These are phyloP conservation scores for Thamnidium elegans DNA, from an alignment of 192 early-diverging fungal genomes.

Conservation along the genomic window DNA sequence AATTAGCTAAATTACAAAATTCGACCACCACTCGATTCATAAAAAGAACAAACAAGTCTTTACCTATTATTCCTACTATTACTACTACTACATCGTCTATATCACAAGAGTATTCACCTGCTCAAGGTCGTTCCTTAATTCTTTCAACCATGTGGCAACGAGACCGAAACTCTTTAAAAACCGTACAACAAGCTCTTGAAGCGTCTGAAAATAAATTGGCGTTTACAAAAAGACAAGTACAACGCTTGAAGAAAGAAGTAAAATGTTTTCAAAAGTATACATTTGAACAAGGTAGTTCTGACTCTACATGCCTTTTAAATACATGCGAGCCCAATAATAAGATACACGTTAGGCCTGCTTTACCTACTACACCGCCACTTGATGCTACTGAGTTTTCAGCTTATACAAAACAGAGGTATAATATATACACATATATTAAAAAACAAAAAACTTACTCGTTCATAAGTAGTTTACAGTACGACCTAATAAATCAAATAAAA, in stretches of 20 bases:
- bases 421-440: not conserved
- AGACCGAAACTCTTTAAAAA: not conserved
- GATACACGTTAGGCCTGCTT: no score
- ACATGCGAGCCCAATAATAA: not conserved
- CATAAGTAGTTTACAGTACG: not conserved
- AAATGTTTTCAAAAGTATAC: not conserved
- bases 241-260: not conserved
- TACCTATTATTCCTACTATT: not conserved
- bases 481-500: not conserved
- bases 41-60: not conserved
- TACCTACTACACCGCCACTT: not conserved
- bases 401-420: no score
- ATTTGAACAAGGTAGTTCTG: not conserved
- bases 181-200: not conserved
- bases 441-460: not conserved
- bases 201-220: constrained; percentile 8
- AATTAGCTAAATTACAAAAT: not conserved
- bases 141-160: constrained; percentile 6
- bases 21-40: not conserved
- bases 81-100: not conserved
- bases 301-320: not conserved
- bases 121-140: not conserved
- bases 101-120: not conserved
- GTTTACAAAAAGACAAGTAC: not conserved
- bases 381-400: no score